Conservation (phyloP, 495 filamentous ascomycete genomes). For the Penicillium paxilli region DNA sequence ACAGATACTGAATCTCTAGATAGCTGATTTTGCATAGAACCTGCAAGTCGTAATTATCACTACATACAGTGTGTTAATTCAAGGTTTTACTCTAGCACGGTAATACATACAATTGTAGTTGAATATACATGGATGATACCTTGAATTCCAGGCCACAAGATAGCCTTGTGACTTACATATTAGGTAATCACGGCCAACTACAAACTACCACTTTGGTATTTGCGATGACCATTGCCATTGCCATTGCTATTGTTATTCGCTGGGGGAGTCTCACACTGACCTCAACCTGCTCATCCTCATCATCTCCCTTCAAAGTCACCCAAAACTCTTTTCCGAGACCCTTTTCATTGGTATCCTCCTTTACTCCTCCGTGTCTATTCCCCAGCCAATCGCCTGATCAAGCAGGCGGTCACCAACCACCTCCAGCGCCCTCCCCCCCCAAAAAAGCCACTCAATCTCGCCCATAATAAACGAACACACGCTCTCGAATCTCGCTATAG, state of each 20-base stretch:
- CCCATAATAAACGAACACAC: constrained; percentile 27
- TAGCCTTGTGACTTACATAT: no score
- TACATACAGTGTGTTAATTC: no score
- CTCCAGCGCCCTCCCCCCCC: constrained; percentile 2
- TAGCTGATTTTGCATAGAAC: no score
- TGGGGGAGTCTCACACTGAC: not conserved
- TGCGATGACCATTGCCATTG: not conserved
- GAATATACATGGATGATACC: no score
- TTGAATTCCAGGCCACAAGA: no score
- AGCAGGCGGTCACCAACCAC: constrained; percentile 21
- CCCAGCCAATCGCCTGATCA: not conserved
- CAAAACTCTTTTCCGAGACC: no score
- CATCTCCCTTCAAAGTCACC: no score
- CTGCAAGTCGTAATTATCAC: no score
- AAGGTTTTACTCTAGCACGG: no score
- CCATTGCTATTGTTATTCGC: not conserved
- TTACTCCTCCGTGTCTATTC: not conserved
- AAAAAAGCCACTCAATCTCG: constrained; percentile 21
- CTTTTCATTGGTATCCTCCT: not conserved
- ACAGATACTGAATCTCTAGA: no score
- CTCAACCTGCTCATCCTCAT: no score
- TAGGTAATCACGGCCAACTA: not conserved
- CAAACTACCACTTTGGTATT: not conserved
- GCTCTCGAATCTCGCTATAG: constrained; percentile 7
- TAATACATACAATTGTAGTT: no score